These are phyloP conservation scores for Pistacia atlantica DNA, from an alignment of 345 rosid species.

Conservation along the genomic window DNA sequence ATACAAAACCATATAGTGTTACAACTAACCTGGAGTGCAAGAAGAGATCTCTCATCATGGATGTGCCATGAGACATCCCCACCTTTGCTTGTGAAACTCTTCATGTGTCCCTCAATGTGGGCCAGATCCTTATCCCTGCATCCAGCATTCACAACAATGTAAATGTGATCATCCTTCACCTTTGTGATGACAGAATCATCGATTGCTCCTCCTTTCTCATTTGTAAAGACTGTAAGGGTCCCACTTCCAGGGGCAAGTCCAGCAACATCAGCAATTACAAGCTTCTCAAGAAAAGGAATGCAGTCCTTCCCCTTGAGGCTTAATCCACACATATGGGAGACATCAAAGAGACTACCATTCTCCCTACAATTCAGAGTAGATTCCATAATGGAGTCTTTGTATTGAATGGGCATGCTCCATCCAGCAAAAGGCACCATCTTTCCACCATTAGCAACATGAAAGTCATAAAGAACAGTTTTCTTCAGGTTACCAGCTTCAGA, in stretches of 20 bases:
- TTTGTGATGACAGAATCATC: slow-evolving; percentile 97
- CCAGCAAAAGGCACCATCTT: slow-evolving; percentile 99
- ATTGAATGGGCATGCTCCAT: slow-evolving; percentile 99
- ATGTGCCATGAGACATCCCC: slow-evolving; percentile 97
- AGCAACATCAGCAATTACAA: slow-evolving; percentile 95
- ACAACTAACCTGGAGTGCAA: slow-evolving; percentile 82
- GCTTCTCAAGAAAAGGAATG: slow-evolving; percentile 85
- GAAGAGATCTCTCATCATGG: slow-evolving; percentile 98
- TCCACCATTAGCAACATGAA: slow-evolving; percentile 77
- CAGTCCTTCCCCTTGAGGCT: slow-evolving; percentile 96
- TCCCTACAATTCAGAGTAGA: slow-evolving; percentile 90
- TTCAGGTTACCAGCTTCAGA: slow-evolving; percentile 74
- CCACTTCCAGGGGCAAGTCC: slow-evolving; percentile 82
- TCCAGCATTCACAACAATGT: slow-evolving; percentile 97
- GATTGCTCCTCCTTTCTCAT: slow-evolving; percentile 94
- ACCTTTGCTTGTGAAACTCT: slow-evolving; percentile 86
- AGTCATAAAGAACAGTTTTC: slow-evolving; percentile 89
- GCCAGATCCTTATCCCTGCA: slow-evolving; percentile 99
- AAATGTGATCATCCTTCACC: slow-evolving; percentile 76
- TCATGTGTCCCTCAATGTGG: slow-evolving; percentile 95
- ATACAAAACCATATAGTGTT: neutral
- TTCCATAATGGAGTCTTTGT: slow-evolving; percentile 97
- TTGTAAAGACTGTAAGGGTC: slow-evolving; percentile 87
- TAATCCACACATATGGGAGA: slow-evolving; percentile 96
- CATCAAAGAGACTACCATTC: slow-evolving; percentile 91